A percentile compares a stretch with the other conserved stretches of the same genome.
Evolutionary conservation across 2,329 filamentous ascomycete genomes (phyloP).

Genomic region (Ophiostoma ips): DNA sequence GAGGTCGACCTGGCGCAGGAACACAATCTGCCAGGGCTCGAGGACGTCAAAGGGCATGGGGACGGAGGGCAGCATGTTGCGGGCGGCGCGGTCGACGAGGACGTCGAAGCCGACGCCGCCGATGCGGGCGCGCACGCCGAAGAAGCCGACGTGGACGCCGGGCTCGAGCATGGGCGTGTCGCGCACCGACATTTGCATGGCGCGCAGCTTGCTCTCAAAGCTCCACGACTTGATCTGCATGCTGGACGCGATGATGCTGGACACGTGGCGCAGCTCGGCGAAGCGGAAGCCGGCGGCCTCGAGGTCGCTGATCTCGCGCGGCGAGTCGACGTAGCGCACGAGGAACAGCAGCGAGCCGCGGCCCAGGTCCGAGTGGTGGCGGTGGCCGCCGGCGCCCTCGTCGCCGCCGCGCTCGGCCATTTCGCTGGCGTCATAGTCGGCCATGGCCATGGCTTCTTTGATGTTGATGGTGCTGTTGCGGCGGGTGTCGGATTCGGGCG

Average conservation of each 20-base stretch:
- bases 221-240: slow-evolving; percentile 57
- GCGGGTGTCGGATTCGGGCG: slow-evolving; percentile 13
- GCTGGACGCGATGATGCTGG: slow-evolving; percentile 51
- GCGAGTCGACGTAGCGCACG: slow-evolving; percentile 46
- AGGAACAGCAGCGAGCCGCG: slow-evolving; percentile 72
- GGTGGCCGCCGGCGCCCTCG: not conserved
- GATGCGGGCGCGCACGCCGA: slow-evolving; percentile 39
- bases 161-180: slow-evolving; percentile 32
- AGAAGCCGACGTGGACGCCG: slow-evolving; percentile 44
- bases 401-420: slow-evolving; percentile 26
- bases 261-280: slow-evolving; percentile 53
- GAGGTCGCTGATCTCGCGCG: slow-evolving; percentile 47
- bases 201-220: slow-evolving; percentile 46
- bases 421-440: slow-evolving; percentile 16
- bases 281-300: slow-evolving; percentile 68
- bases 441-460: slow-evolving; percentile 1
- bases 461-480: slow-evolving; percentile 7
- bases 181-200: slow-evolving; percentile 47
- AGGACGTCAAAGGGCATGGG: slow-evolving; percentile 39
- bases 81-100: slow-evolving; percentile 40
- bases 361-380: slow-evolving; percentile 29
- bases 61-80: slow-evolving; percentile 47
- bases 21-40: slow-evolving; percentile 38
- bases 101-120: slow-evolving; percentile 47
- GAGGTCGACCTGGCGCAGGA: slow-evolving; percentile 37